These are phyloP conservation scores for Puccinellia tenuiflora DNA, from an alignment of 176 grass and related monocot genomes.

Conservation along the genomic window DNA sequence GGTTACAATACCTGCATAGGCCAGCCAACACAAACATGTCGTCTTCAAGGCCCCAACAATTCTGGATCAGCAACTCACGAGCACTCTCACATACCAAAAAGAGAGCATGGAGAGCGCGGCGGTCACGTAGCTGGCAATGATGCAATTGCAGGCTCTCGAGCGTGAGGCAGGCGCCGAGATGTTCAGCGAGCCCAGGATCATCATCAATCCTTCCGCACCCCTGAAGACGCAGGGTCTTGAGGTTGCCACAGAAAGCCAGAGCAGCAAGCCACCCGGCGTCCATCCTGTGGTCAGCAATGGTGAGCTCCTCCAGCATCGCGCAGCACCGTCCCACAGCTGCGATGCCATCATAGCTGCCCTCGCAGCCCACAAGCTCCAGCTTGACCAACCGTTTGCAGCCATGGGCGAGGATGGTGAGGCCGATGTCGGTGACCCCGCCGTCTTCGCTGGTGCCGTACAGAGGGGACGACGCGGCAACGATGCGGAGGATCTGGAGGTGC, in stretches of 20 bases:
- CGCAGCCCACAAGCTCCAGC: slow-evolving; percentile 74
- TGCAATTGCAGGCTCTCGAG: slow-evolving; percentile 86
- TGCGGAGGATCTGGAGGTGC: slow-evolving; percentile 82
- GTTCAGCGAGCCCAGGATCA: slow-evolving; percentile 68
- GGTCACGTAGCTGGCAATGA: slow-evolving; percentile 67
- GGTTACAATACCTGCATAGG: slow-evolving; percentile 67
- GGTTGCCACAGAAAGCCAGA: slow-evolving; percentile 79
- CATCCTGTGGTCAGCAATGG: slow-evolving; percentile 70
- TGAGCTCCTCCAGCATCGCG: slow-evolving; percentile 87
- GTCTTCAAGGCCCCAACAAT: slow-evolving; percentile 95
- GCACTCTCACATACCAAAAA: slow-evolving; percentile 76
- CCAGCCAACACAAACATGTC: slow-evolving; percentile 63
- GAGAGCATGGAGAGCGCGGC: slow-evolving; percentile 52
- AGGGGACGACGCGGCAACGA: slow-evolving; percentile 46
- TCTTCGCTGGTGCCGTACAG: slow-evolving; percentile 40
- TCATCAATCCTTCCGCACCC: slow-evolving; percentile 65
- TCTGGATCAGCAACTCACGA: slow-evolving; percentile 65
- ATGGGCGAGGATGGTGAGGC: slow-evolving; percentile 93
- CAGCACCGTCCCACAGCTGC: slow-evolving; percentile 85
- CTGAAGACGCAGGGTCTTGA: slow-evolving; percentile 75
- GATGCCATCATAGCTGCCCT: slow-evolving; percentile 86
- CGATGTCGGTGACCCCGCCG: slow-evolving; percentile 77
- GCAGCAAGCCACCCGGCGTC: slow-evolving; percentile 75
- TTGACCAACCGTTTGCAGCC: slow-evolving; percentile 86
- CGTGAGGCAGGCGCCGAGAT: slow-evolving; percentile 74